A percentile compares a stretch with the other conserved stretches of the same genome.
These are phyloP conservation scores for Grifola frondosa DNA, from an alignment of 1,284 basidiomycete species.

Conservation along the genomic window DNA sequence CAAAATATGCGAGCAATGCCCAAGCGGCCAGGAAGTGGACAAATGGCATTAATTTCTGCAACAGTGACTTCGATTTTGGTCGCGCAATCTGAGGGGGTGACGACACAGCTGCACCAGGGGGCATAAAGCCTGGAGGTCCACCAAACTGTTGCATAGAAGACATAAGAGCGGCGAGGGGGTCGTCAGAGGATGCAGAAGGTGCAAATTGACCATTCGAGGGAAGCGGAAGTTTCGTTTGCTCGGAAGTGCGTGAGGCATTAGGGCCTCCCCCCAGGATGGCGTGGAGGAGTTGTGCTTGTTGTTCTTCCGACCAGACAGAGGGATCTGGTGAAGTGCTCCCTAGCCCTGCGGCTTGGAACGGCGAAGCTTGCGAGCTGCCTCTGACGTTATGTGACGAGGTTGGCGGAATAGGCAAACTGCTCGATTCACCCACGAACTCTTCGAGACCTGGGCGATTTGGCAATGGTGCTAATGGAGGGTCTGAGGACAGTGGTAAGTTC, in stretches of 20 bases:
- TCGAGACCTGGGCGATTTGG: slow-evolving; percentile 31
- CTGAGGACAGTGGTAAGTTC: slow-evolving; percentile 25
- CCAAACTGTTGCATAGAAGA: slow-evolving; percentile 25
- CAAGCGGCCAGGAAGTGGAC: slow-evolving; percentile 64
- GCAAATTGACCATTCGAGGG: slow-evolving; percentile 7
- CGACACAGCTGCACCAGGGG: slow-evolving; percentile 13
- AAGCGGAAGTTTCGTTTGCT: slow-evolving; percentile 18
- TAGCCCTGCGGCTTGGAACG: slow-evolving; percentile 21
- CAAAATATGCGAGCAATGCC: slow-evolving; percentile 64
- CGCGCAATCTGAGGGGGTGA: slow-evolving; percentile 12
- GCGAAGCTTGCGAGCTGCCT: slow-evolving; percentile 26
- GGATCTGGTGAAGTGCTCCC: slow-evolving; percentile 41
- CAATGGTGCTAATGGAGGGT: slow-evolving; percentile 43
- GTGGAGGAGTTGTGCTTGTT: slow-evolving; percentile 63
- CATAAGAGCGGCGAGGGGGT: slow-evolving; percentile 36
- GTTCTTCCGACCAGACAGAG: slow-evolving; percentile 61
- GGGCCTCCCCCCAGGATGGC: slow-evolving; percentile 50
- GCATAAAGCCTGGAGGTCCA: slow-evolving; percentile 13
- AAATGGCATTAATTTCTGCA: slow-evolving; percentile 63
- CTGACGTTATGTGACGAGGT: slow-evolving; percentile 28
- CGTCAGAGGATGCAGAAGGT: slow-evolving; percentile 10
- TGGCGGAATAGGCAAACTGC: slow-evolving; percentile 46
- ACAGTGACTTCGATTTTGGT: slow-evolving; percentile 40
- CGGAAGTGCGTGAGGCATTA: slow-evolving; percentile 10
- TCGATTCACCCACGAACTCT: slow-evolving; percentile 66